Evolutionary conservation across 805 yeast genomes (phyloP), one percentile per base, ranked within the genome.

Genomic region (Metschnikowia gruessii): DNA sequence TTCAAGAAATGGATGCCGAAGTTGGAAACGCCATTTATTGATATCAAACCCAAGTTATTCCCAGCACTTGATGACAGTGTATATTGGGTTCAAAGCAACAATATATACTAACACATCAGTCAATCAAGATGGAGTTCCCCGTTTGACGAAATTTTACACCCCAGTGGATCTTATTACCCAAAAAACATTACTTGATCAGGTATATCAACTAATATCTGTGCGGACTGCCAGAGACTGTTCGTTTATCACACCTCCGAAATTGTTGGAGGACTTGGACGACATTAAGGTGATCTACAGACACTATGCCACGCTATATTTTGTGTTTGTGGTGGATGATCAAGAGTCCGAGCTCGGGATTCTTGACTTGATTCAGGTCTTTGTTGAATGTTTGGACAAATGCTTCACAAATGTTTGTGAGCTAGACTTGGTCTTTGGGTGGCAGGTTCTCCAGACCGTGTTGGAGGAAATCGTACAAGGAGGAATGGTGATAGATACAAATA

Each of bases 391-490:
- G 54, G 96, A 94, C 63, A 81, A 85, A 48, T 94, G 99, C 65
- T 94, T 94, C 67, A 83, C 83, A 51, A 91, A 90, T 59, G 99
- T 94, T 6, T 91, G 97, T 64, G 99, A 94, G 62, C 74, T 94
- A 56, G 99, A 94, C 67, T 74, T 94, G 52, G 97, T 94, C n/a
- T 92, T 91, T 69, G 97, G 97, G 15, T 94, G 99, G 98, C 97
- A 94, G 66, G 95, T 90, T 4, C 70, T 92, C 28, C 95, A 92
- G 62, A 85, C 95, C 1, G 97, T 92, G 1, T 65, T 91, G 40
- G 94, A 85, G 58, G 98, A 94, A 59, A 85, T 94, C 29, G 84
- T 94, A 1, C 98, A 94, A 63, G 99, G 98, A 21, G 99, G 99
- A 0, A 85, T 94, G 95, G 99, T 94, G 8, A 87, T 94, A 31